Evolutionary conservation across 495 filamentous ascomycete species (phyloP), one percentile per base, ranked within the genome.

Genomic region (Penicillium diatomitis): DNA sequence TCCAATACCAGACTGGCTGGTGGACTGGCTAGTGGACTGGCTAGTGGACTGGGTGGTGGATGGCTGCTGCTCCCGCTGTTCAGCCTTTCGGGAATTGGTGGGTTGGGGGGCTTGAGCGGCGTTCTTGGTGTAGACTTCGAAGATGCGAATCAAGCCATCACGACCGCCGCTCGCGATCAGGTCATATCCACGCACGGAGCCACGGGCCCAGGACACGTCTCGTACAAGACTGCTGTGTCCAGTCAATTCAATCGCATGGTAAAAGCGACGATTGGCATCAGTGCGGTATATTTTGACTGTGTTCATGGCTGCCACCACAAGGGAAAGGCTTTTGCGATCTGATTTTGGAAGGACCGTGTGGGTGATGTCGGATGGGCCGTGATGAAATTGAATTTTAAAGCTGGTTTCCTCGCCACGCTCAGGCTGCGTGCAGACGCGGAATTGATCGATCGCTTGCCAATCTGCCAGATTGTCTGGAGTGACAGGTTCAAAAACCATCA

Each of bases 121-220:
- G 4, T 64, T 34, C 3, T 56, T 62, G 11, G 87, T 86, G 33
- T 80, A 77, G 0, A 99, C 68, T 59, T 89, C 78, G 55, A 90
- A 96, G 4, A 97, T 82, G 28, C 94, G 78, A 40, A 97, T 76
- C 51, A 80, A 81, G 3, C 92, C 90, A 61, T 99, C 92, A 62
- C 90, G 90, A 59, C 87, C 88, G 1, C 88, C 91, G 32, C 90
- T 94, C 5, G 92, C 94, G 54, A 97, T 77, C 46, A 95, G 73
- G 61, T 99, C 91, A 58, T 85, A 89, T 1, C 90, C 90, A 32
- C 90, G 67, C 36, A 87, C 84, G 55, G 88, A 89, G 10, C 88
- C 88, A 44, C 86, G 85, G 6, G 92, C 90, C 92, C 92, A 99
- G 6, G 87, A 82, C 4, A 96, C 83, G 58, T 95, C 90, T 45